Evolutionary conservation across 2,329 filamentous ascomycete species (phyloP).

Genomic region (Colletotrichum navitas): DNA sequence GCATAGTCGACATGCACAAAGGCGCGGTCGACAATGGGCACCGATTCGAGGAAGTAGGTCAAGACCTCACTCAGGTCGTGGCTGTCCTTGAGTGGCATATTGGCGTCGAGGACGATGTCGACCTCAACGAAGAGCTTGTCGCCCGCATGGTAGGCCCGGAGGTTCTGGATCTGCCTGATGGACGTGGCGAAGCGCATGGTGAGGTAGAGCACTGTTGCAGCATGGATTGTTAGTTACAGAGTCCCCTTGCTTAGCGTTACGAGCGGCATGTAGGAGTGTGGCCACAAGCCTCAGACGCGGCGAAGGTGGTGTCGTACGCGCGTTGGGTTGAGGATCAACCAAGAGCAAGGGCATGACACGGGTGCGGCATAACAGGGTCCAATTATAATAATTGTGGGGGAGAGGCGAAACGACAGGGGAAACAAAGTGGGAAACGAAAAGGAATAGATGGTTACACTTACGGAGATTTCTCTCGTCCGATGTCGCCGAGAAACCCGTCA

Average conservation of each 20-base stretch:
- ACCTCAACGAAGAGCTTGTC: slow-evolving; percentile 87
- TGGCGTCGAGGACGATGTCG: slow-evolving; percentile 85
- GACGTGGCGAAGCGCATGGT: slow-evolving; percentile 94
- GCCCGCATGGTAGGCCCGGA: slow-evolving; percentile 87
- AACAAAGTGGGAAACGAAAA: not conserved
- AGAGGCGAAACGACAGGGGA: slow-evolving; percentile 18
- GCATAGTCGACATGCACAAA: slow-evolving; percentile 78
- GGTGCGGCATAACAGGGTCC: slow-evolving; percentile 9
- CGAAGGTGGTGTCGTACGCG: not conserved
- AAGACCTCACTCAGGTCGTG: slow-evolving; percentile 83
- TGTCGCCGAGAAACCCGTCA: slow-evolving; percentile 82
- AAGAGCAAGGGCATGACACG: not conserved
- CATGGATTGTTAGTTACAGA: slow-evolving; percentile 7
- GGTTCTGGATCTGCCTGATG: slow-evolving; percentile 86
- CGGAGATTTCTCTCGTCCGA: slow-evolving; percentile 84
- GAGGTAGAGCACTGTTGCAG: slow-evolving; percentile 76
- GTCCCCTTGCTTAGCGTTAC: not conserved
- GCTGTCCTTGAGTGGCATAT: slow-evolving; percentile 80
- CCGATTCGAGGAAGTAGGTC: slow-evolving; percentile 87
- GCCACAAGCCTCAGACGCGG: not conserved
- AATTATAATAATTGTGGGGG: slow-evolving; percentile 30
- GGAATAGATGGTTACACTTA: slow-evolving; percentile 46
- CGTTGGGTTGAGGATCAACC: not conserved
- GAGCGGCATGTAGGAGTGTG: not conserved
- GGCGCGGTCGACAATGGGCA: slow-evolving; percentile 81